Evolutionary conservation across 2,329 filamentous ascomycete genomes (phyloP), one percentile per base, ranked within the genome.

Genomic region (Alternaria longipes): DNA sequence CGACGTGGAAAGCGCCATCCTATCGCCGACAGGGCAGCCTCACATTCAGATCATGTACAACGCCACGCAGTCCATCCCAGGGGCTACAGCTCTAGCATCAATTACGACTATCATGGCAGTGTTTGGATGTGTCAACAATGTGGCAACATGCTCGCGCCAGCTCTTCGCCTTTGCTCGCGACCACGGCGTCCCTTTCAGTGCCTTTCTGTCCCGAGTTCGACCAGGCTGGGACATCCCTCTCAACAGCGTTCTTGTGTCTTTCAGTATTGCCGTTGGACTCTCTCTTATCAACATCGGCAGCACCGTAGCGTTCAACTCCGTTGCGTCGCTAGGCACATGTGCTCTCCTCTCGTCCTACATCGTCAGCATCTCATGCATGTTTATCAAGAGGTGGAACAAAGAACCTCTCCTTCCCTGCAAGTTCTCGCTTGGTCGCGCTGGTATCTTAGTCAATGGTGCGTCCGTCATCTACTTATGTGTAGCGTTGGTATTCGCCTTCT

Each of bases 351-450:
- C 69, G 1, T 74, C 71, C 2, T 73, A 73, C 58, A 62, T 70
- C 16, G 68, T 85, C 8, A 82, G 81, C 1, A 84, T 85, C 50
- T 75, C 74, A 14, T 30, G 28, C 28, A 30, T 85, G 8, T 69
- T 82, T 9, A 63, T 81, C n/a, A 83, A 82, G 59, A 78, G 82
- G 3, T 70, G 82, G 56, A 76, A 75, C 8, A 68, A 73, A 2
- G 77, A 84, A 53, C 59, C 74, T 1, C 77, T 85, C 1, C 80
- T 83, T 1, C 77, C 75, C 0, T 79, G 78, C 2, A 79, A 79
- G 14, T 85, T 83, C 77, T 79, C 75, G 9, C 76, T 85, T 5
- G 83, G 84, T 7, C 73, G 71, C 26, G 81, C 73, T 47, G 82
- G 83, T 2, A 70, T 83, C 52, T 69, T 74, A 9, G 28, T 30